Evolutionary conservation across 1,284 basidiomycete genomes (phyloP), one percentile per base, ranked within the genome.

Genomic region (Trichosporon sp.): DNA sequence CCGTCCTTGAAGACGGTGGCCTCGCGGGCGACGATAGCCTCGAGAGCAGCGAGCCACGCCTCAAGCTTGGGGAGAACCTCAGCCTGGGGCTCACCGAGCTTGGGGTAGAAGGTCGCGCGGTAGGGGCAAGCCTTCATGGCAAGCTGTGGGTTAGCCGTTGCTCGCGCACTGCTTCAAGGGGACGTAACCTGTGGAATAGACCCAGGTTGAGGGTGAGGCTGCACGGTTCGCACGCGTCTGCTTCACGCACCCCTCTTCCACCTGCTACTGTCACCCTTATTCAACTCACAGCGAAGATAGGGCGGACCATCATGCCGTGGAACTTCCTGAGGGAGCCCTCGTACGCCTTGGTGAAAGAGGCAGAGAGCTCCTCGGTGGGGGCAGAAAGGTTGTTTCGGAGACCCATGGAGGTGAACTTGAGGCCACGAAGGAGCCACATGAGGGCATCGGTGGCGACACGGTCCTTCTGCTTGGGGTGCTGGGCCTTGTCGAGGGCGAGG

Each of bases 51-150:
- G 31, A 98, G 87, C 96, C 96, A 99, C 74, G 88, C 89, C 56
- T 86, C 85, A 61, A 98, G 87, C 76, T 92, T 90, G 68, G 87
- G 86, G 73, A 89, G 86, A 71, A 98, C 88, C 76, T 88, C 89
- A 38, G 90, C 90, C 66, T 88, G 85, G 1, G 92, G 86, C 63
- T 89, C 87, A 21, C 92, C 92, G 65, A 99, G 89, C 84, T 97
- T 98, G 64, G 87, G 86, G 84, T 95, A 98, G 85, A 99, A 96
- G 77, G 91, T 91, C 16, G 87, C 89, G 72, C 96, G 92, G 85
- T 93, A 93, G 0, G 96, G 96, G 86, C 95, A 98, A 0, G 96
- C 94, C 80, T 92, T 97, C 93, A 99, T 94, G 4, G 96, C 96
- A 64, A 96, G 88, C 92, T 95, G 79, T 64, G 67, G 0, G 59